These are phyloP conservation scores for Fusarium guadeloupense DNA, from an alignment of 2,329 filamentous ascomycete genomes.

Conservation along the genomic window DNA sequence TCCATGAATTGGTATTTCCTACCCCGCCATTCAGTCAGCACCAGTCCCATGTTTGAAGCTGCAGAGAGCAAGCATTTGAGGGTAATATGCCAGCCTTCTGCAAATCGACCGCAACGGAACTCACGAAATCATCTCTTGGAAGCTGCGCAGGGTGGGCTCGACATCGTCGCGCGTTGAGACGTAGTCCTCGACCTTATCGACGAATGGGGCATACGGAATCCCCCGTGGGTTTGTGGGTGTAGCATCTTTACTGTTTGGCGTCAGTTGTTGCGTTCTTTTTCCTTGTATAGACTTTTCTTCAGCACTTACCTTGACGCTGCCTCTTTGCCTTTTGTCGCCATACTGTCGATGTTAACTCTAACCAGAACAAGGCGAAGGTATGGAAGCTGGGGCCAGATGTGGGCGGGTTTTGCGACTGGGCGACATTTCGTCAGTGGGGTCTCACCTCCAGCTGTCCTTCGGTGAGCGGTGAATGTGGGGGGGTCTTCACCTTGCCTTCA, in stretches of 20 bases:
- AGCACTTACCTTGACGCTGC: slow-evolving; percentile 47
- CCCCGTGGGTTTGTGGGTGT: slow-evolving; percentile 79
- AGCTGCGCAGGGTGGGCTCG: slow-evolving; percentile 81
- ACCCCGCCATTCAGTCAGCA: slow-evolving; percentile 46
- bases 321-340: slow-evolving; percentile 55
- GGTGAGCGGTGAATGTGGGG: slow-evolving; percentile 46
- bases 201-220: slow-evolving; percentile 85
- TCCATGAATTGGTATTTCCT: slow-evolving; percentile 99
- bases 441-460: slow-evolving; percentile 31
- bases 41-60: slow-evolving; percentile 6
- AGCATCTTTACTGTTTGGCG: slow-evolving; percentile 53
- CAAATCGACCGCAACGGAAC: slow-evolving; percentile 42
- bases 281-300: not conserved
- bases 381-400: slow-evolving; percentile 37
- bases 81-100: slow-evolving; percentile 6
- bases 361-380: slow-evolving; percentile 33
- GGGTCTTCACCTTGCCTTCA: slow-evolving; percentile 40
- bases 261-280: slow-evolving; percentile 21
- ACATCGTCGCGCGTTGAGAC: slow-evolving; percentile 81
- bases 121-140: slow-evolving; percentile 94
- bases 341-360: slow-evolving; percentile 42
- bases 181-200: slow-evolving; percentile 90
- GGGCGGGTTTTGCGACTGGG: slow-evolving; percentile 43
- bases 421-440: slow-evolving; percentile 46
- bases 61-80: slow-evolving; percentile 19